These are phyloP conservation scores for Gentiana dahurica DNA, from an alignment of 257 asterid genomes.

Conservation along the genomic window DNA sequence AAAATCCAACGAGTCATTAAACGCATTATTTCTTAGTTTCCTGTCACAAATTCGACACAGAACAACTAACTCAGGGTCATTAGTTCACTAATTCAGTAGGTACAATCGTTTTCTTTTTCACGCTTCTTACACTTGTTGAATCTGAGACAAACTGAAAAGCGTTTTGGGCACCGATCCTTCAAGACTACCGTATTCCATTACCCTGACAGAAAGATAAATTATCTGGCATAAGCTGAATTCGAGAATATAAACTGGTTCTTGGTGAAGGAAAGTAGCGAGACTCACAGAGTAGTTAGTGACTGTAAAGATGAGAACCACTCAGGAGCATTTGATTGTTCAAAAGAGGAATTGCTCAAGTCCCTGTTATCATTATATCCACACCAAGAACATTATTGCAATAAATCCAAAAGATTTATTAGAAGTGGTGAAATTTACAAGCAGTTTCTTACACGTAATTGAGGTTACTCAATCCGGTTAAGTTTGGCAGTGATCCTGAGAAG, in stretches of 20 bases:
- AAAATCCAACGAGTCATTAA: constrained; percentile 56
- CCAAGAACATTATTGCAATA: not conserved
- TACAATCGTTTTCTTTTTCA: not conserved
- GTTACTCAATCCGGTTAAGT: constrained; percentile 61
- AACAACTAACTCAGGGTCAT: no score
- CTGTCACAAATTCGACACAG: constrained; percentile 22
- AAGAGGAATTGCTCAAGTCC: constrained; percentile 77
- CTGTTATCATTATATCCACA: constrained; percentile 19
- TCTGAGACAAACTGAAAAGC: constrained; percentile 61
- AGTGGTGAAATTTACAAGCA: not conserved
- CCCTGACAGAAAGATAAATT: constrained; percentile 33
- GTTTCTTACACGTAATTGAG: constrained; percentile 56
- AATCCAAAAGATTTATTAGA: not conserved
- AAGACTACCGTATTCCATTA: constrained; percentile 73
- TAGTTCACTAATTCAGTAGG: not conserved
- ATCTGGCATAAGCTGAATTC: constrained; percentile 19
- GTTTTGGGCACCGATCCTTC: constrained; percentile 63
- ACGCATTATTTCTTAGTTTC: constrained; percentile 64
- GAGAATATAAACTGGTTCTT: constrained; percentile 1
- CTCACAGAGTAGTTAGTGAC: constrained; percentile 85
- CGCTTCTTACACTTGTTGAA: constrained; percentile 70
- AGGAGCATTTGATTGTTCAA: constrained; percentile 52
- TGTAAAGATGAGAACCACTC: constrained; percentile 57
- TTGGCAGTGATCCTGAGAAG: constrained; percentile 55
- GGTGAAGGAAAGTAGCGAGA: constrained; percentile 10